Conservation (phyloP, 352 stramenopile species). For the Aphanomyces astaci region DNA sequence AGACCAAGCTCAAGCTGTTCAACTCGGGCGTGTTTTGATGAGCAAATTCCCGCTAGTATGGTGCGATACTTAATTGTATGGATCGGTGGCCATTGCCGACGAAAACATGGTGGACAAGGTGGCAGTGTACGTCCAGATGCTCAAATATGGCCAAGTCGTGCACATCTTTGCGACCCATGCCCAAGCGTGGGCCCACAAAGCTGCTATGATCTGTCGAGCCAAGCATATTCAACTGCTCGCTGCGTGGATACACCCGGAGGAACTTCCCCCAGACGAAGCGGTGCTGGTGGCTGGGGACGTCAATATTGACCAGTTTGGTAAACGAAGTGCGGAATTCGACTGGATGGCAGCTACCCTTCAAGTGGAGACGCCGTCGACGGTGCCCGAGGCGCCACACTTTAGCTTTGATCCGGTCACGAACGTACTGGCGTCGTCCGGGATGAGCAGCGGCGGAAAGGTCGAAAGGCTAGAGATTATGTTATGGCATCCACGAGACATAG, state of each 20-base stretch:
- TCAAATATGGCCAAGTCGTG: slow-evolving; percentile 29
- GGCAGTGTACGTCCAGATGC: slow-evolving; percentile 50
- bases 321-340: slow-evolving; percentile 31
- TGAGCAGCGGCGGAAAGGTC: slow-evolving; percentile 44
- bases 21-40: slow-evolving; percentile 61
- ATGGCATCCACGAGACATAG: slow-evolving; percentile 36
- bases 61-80: slow-evolving; percentile 51
- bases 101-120: slow-evolving; percentile 59
- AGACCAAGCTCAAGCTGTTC: slow-evolving; percentile 49
- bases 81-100: slow-evolving; percentile 38
- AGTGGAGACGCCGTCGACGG: slow-evolving; percentile 30
- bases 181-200: slow-evolving; percentile 51
- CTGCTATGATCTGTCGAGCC: slow-evolving; percentile 34
- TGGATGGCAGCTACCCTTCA: slow-evolving; percentile 41
- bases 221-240: slow-evolving; percentile 39
- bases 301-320: slow-evolving; percentile 41
- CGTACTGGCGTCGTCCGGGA: slow-evolving; percentile 39
- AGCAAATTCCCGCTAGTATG: slow-evolving; percentile 46
- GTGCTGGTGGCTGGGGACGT: slow-evolving; percentile 53
- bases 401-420: slow-evolving; percentile 61
- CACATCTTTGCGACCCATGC: slow-evolving; percentile 59
- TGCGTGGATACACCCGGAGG: slow-evolving; percentile 40
- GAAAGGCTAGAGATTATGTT: slow-evolving; percentile 63
- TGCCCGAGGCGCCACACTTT: slow-evolving; percentile 32
- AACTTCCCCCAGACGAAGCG: slow-evolving; percentile 39